Evolutionary conservation across 2,329 filamentous ascomycete species (phyloP).

Genomic region (Neofusicoccum laricinum): DNA sequence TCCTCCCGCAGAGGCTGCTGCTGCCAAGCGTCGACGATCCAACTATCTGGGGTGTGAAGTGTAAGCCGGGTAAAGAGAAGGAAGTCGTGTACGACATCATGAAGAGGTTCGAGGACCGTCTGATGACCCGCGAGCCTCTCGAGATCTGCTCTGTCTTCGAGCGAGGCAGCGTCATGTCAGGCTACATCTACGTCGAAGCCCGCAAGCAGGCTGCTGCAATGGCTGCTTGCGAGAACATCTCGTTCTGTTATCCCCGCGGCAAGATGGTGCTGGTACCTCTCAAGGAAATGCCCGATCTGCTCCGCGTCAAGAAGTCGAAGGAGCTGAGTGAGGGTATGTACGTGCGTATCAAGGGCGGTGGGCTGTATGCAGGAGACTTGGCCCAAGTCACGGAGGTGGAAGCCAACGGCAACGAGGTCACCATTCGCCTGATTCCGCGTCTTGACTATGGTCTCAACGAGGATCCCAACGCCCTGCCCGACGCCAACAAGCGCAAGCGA

Average conservation of each 20-base stretch:
- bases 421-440: slow-evolving; percentile 82
- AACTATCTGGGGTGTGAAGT: slow-evolving; percentile 90
- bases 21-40: slow-evolving; percentile 93
- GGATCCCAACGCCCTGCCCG: slow-evolving; percentile 54
- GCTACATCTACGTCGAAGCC: slow-evolving; percentile 93
- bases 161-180: slow-evolving; percentile 79
- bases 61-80: slow-evolving; percentile 91
- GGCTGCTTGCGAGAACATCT: slow-evolving; percentile 75
- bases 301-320: slow-evolving; percentile 77
- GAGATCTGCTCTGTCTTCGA: slow-evolving; percentile 90
- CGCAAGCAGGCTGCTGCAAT: slow-evolving; percentile 82
- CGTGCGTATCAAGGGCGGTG: slow-evolving; percentile 78
- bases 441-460: slow-evolving; percentile 89
- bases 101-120: slow-evolving; percentile 80
- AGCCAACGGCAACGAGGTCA: slow-evolving; percentile 85
- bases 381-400: slow-evolving; percentile 91
- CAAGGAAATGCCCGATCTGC: slow-evolving; percentile 96
- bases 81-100: slow-evolving; percentile 86
- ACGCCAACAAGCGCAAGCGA: slow-evolving; percentile 83
- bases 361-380: slow-evolving; percentile 83
- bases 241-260: slow-evolving; percentile 84
- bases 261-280: slow-evolving; percentile 89
- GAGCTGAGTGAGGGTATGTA: slow-evolving; percentile 87
- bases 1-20: slow-evolving; percentile 80
- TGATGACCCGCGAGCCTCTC: slow-evolving; percentile 74